Evolutionary conservation across 768 basidiomycete genomes (phyloP).

Genomic region (Phylloporus arenicola): DNA sequence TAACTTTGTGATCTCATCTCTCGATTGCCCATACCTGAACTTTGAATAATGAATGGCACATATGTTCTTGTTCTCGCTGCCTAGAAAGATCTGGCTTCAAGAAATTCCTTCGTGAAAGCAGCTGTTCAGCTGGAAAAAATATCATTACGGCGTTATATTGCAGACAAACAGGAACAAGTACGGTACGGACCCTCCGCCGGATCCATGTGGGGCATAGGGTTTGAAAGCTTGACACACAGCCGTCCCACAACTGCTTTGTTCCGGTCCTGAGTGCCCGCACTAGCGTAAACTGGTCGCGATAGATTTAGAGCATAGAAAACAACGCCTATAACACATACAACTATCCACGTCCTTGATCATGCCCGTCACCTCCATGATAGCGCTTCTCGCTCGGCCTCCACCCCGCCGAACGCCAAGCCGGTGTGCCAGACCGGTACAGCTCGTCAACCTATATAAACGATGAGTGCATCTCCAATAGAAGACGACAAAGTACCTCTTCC

Average conservation of each 20-base stretch:
- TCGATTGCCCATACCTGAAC: no score
- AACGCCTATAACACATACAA: background rate
- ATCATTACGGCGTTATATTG: background rate
- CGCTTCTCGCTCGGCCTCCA: constrained; percentile 53
- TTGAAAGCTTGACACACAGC: no score
- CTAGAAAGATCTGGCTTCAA: background rate
- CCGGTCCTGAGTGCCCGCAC: no score
- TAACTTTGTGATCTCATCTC: no score
- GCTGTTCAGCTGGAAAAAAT: background rate
- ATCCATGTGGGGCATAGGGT: no score
- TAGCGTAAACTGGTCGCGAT: no score
- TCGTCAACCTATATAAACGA: constrained; percentile 54
- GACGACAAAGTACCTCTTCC: constrained; percentile 29
- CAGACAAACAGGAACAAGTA: background rate
- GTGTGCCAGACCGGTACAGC: constrained; percentile 60
- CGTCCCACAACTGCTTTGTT: no score
- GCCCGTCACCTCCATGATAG: constrained; percentile 14
- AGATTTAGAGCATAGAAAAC: background rate
- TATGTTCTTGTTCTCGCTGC: no score
- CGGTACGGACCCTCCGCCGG: no score
- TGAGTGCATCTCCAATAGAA: background rate
- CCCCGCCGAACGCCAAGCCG: constrained; percentile 57
- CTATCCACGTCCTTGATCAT: background rate
- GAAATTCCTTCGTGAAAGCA: background rate
- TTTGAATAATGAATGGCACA: no score